phyloP scores from a whole-genome alignment of 2,329 filamentous ascomycete species.

The Neofusicoccum parvum region DNA sequence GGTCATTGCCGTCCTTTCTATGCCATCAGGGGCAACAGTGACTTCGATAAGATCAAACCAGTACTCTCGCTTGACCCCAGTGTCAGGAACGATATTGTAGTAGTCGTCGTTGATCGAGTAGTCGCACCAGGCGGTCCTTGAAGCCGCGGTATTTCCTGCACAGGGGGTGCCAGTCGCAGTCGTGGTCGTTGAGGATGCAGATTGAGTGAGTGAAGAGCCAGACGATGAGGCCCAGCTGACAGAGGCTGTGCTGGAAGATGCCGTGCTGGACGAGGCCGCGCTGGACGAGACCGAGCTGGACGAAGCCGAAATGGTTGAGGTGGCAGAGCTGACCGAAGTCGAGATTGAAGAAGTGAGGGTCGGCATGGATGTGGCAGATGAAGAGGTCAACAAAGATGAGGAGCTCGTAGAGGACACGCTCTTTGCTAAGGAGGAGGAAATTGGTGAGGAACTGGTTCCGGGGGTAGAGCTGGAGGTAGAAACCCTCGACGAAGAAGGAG shows the following conservation, averaged over 20 bases:
- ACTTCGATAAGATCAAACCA: constrained; percentile 57
- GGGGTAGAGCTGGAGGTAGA: not conserved
- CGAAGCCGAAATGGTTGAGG: not conserved
- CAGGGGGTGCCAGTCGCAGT: not conserved
- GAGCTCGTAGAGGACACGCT: not conserved
- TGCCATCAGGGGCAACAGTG: constrained; percentile 59
- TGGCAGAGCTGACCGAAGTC: not conserved
- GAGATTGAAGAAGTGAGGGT: not conserved
- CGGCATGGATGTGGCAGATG: too few relatives aligned
- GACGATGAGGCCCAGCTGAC: not conserved
- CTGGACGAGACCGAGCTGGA: not conserved
- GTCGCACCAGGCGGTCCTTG: constrained; percentile 46
- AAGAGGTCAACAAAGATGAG: not conserved
- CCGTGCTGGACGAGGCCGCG: not conserved
- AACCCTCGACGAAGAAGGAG: not conserved
- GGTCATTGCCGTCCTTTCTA: constrained; percentile 39
- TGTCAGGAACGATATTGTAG: constrained; percentile 52
- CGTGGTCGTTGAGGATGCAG: not conserved
- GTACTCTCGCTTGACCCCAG: constrained; percentile 58
- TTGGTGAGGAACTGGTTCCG: not conserved
- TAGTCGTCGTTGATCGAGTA: constrained; percentile 57
- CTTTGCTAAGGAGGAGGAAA: not conserved
- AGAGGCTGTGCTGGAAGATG: not conserved
- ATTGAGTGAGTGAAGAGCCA: not conserved
- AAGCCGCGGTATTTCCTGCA: constrained; percentile 13